Base-by-base conservation (phyloP, 108 stramenopile genomes). In the Ochromonas danica region DNA sequence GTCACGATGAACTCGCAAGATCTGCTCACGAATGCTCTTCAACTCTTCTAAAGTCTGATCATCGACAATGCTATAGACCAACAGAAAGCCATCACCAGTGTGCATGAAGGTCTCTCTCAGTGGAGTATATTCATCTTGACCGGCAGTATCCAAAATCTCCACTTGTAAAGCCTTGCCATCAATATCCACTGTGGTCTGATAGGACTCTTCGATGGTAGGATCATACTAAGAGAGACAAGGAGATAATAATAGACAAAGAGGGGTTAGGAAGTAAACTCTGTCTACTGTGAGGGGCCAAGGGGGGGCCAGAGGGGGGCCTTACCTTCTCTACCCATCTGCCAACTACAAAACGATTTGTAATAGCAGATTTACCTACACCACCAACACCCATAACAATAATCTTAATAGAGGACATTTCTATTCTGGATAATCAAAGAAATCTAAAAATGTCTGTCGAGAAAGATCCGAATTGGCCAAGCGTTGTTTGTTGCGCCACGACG, bases 381-480 rank as follows among this genome's bases (percentile, higher is more conserved):
- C 72, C 72, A 27, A 75, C 72, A 75, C 72, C 72, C 72, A 75
- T 75, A 33, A 75, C 72, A 27, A 75, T 75, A 22, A 75, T 60
- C 40, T 75, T 75, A 25, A 75, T 45, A 6, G 72, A 75, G 14
- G 17, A n/a, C n/a, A n/a, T n/a, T n/a, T n/a, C n/a, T n/a, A n/a
- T n/a, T n/a, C n/a, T n/a, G n/a, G n/a, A n/a, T n/a, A n/a, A n/a
- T n/a, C n/a, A n/a, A n/a, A n/a, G n/a, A n/a, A n/a, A n/a, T n/a
- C n/a, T n/a, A n/a, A n/a, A n/a, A n/a, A n/a, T n/a, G n/a, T n/a
- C n/a, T n/a, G n/a, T n/a, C n/a, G n/a, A n/a, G n/a, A n/a, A n/a
- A n/a, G n/a, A n/a, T n/a, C n/a, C n/a, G n/a, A n/a, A n/a, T n/a
- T n/a, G n/a, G n/a, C n/a, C n/a, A n/a, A n/a, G n/a, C n/a, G n/a